Conservation (phyloP, 164 flowering plant genomes). For the Vitis vinifera region DNA sequence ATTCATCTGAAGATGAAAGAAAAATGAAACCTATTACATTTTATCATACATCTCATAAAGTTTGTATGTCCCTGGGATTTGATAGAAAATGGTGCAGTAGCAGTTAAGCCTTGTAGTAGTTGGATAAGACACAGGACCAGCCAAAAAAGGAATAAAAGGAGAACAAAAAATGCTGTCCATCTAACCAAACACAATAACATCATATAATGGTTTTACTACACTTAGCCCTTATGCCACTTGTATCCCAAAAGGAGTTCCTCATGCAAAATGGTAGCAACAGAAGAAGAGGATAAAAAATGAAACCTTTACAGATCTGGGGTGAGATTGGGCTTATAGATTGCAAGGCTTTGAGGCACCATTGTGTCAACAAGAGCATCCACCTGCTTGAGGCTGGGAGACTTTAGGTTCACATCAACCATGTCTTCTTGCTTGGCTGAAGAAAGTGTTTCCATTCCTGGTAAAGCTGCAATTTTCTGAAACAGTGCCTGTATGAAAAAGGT, state of each 20-base stretch:
- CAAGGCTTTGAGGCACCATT: background rate
- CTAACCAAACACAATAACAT: too few species aligned
- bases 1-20: too few species aligned
- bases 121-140: too few species aligned
- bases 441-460: slow-evolving; percentile 84
- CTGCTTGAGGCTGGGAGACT: slow-evolving; percentile 49
- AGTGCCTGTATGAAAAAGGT: slow-evolving; percentile 50
- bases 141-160: too few species aligned
- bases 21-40: too few species aligned
- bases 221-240: background rate
- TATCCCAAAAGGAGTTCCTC: background rate
- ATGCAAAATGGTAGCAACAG: background rate
- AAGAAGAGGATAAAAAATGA: background rate
- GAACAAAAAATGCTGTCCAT: too few species aligned
- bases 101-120: too few species aligned
- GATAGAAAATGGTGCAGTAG: too few species aligned
- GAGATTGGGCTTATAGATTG: background rate
- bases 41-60: too few species aligned
- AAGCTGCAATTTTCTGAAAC: slow-evolving; percentile 74
- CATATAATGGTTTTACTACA: too few species aligned
- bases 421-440: slow-evolving; percentile 75
- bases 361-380: slow-evolving; percentile 68
- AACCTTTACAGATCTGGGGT: slow-evolving; percentile 13
- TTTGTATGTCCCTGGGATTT: too few species aligned
- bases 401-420: slow-evolving; percentile 82